These are phyloP conservation scores for Bruguiera hainesii DNA, from an alignment of 441 rosid species.

Conservation along the genomic window DNA sequence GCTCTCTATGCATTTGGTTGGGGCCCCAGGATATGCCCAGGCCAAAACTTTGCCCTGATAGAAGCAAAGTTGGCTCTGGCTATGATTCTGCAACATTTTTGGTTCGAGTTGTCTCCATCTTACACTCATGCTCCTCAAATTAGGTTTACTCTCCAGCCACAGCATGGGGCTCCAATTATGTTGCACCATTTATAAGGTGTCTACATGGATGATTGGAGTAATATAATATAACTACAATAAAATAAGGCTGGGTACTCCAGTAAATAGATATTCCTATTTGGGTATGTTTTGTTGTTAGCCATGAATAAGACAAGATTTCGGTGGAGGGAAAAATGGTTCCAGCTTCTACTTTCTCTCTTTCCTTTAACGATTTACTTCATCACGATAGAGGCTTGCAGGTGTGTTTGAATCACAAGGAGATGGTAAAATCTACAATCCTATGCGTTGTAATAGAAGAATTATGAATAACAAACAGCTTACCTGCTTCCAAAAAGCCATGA, in stretches of 20 bases:
- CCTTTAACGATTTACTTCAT: too few species aligned
- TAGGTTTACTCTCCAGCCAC: slow-evolving; percentile 13
- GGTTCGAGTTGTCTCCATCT: slow-evolving; percentile 13
- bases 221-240: not conserved
- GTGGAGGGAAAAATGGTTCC: too few species aligned
- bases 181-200: slow-evolving; percentile 10
- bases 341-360: too few species aligned
- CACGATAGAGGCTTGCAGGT: too few species aligned
- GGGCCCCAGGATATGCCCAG: too few species aligned
- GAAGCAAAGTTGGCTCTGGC: slow-evolving; percentile 25
- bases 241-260: not conserved
- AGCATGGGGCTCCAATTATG: slow-evolving; percentile 20
- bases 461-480: too few species aligned
- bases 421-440: too few species aligned
- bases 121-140: slow-evolving; percentile 16
- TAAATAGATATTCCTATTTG: too few species aligned
- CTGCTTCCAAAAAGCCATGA: too few species aligned
- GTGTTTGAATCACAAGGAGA: too few species aligned
- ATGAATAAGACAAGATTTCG: not conserved
- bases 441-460: too few species aligned
- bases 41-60: slow-evolving; percentile 12
- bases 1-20: slow-evolving; percentile 2
- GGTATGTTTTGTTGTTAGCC: too few species aligned
- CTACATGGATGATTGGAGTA: not conserved
- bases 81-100: slow-evolving; percentile 21